These are phyloP conservation scores for Citrus maxima DNA, from an alignment of 345 rosid genomes.

Conservation along the genomic window DNA sequence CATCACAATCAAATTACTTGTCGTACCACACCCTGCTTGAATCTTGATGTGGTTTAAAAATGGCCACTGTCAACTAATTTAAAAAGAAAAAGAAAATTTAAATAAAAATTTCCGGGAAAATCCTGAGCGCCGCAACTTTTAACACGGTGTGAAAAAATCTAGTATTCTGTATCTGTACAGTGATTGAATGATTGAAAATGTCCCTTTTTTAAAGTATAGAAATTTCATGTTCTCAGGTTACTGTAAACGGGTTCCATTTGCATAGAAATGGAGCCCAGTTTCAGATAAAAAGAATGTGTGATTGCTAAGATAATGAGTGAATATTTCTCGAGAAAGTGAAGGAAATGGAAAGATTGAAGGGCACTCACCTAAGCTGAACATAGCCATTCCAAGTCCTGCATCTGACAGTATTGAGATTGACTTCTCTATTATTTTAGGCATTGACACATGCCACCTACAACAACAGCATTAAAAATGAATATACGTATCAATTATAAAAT, in stretches of 20 bases:
- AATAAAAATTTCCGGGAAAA: not conserved
- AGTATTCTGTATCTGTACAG: not conserved
- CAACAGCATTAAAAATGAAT: not conserved
- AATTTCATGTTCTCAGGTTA: not conserved
- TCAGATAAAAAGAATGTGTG: not conserved
- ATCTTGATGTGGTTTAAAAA: conserved; percentile 1
- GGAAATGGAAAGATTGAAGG: not conserved
- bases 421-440: conserved; percentile 74
- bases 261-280: conserved; percentile 6
- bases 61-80: not conserved
- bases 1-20: conserved; percentile 11
- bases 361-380: conserved; percentile 93
- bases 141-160: not conserved
- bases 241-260: not conserved
- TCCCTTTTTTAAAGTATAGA: not conserved
- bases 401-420: conserved; percentile 94
- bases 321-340: not conserved
- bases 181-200: not conserved
- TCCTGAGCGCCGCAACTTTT: not conserved
- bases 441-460: conserved; percentile 83
- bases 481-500: not conserved
- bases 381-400: conserved; percentile 99
- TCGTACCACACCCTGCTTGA: conserved; percentile 14
- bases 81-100: not conserved
- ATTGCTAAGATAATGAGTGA: not conserved